These are phyloP conservation scores for Plasmodium adleri DNA, from an alignment of 169 alveolate species.

Conservation along the genomic window DNA sequence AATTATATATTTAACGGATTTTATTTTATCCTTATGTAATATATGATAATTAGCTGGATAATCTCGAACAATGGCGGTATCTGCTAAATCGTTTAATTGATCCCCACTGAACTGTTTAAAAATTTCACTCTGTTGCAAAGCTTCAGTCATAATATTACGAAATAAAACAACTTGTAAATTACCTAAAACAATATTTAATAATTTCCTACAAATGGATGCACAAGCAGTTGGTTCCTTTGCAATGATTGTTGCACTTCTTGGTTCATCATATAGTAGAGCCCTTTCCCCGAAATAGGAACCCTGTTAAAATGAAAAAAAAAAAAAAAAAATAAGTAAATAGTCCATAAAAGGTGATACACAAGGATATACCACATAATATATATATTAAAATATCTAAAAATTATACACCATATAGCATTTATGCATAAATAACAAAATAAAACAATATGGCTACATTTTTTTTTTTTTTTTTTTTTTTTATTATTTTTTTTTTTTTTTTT, in stretches of 20 bases:
- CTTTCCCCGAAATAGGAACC: constrained; percentile 96
- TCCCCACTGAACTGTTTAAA: constrained; percentile 89
- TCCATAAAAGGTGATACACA: background rate
- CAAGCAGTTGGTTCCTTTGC: constrained; percentile 90
- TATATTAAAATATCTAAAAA: background rate
- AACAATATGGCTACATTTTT: too few species aligned
- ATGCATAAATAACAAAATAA: background rate
- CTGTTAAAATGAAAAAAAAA: constrained; percentile 34
- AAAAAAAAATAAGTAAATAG: constrained; percentile 8
- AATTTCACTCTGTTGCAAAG: constrained; percentile 89
- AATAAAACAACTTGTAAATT: constrained; percentile 90
- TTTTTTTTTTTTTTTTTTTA: too few species aligned
- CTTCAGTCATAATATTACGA: constrained; percentile 89
- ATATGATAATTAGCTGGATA: constrained; percentile 80
- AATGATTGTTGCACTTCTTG: constrained; percentile 94
- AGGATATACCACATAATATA: background rate
- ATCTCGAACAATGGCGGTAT: constrained; percentile 87
- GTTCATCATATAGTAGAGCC: constrained; percentile 93
- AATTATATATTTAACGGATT: constrained; percentile 88
- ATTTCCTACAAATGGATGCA: constrained; percentile 87
- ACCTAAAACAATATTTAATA: constrained; percentile 89
- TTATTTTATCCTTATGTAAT: constrained; percentile 82
- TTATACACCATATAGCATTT: background rate
- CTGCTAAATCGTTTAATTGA: constrained; percentile 85
- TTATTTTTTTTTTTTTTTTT: too few species aligned